Evolutionary conservation across 2,329 filamentous ascomycete genomes (phyloP).

Genomic region (Amylocarpus encephaloides): DNA sequence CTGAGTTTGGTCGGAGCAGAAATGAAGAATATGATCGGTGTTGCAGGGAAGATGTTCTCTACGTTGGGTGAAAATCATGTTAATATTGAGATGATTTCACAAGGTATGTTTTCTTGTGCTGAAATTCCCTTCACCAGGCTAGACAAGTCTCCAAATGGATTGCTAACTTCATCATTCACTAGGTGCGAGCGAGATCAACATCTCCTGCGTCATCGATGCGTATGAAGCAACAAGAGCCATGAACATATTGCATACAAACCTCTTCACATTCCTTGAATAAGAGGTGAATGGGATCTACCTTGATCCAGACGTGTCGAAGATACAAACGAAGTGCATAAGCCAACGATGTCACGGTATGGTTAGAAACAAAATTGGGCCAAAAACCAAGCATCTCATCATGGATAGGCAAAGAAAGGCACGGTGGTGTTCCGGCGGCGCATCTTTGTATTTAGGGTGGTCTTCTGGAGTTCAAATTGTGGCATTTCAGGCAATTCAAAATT

Average conservation of each 20-base stretch:
- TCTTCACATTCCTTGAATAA: conserved; percentile 86
- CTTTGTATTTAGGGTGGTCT: no score
- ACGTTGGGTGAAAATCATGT: conserved; percentile 88
- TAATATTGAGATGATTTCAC: conserved; percentile 99
- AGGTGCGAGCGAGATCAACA: conserved; percentile 99
- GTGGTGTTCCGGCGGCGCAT: no score
- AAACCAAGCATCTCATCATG: no score
- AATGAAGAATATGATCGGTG: conserved; percentile 96
- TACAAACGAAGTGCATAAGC: no score
- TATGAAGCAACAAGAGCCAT: conserved; percentile 86
- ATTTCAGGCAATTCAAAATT: no score
- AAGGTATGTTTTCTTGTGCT: conserved; percentile 55
- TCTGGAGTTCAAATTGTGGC: no score
- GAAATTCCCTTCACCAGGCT: neutral
- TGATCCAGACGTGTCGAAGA: no score
- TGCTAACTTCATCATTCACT: conserved; percentile 4
- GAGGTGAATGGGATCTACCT: no score
- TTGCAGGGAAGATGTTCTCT: conserved; percentile 90
- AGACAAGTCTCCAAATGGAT: neutral
- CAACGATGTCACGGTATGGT: no score
- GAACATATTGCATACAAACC: conserved; percentile 92
- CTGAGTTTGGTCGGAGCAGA: conserved; percentile 89
- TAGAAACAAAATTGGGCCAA: no score
- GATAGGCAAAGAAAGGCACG: no score
- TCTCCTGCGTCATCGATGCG: conserved; percentile 93